A percentile compares a stretch with the other conserved stretches of the same genome.
Conservation (phyloP, 202 grass and related monocot genomes). For the Brachypodium distachyon region DNA sequence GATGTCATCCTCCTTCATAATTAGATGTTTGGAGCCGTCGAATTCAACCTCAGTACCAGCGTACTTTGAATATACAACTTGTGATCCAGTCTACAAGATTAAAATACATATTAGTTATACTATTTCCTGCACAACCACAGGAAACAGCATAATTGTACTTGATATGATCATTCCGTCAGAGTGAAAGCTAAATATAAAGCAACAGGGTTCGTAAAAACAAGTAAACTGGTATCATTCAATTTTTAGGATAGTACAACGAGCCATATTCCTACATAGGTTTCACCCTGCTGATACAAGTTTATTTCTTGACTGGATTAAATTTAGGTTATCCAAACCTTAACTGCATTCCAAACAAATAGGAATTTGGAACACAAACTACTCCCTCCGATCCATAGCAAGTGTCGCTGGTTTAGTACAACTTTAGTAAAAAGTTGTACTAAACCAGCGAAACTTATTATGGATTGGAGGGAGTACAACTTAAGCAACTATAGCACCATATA, state of each 20-base stretch:
- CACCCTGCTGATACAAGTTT: background rate
- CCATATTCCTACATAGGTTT: background rate
- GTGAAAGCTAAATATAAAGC: background rate
- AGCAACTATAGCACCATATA: background rate
- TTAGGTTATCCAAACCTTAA: background rate
- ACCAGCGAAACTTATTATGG: too few relatives aligned
- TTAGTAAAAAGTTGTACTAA: too few relatives aligned
- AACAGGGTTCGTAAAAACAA: background rate
- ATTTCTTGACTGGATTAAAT: background rate
- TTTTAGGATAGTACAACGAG: background rate
- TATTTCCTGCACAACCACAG: background rate
- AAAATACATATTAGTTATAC: constrained; percentile 2
- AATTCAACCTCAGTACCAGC: constrained; percentile 84
- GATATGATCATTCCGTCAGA: background rate
- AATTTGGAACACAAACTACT: background rate
- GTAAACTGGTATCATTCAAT: background rate
- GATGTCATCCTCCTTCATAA: constrained; percentile 89
- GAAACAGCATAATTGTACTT: background rate
- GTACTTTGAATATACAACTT: constrained; percentile 83
- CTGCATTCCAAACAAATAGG: background rate
- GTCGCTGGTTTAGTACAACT: too few relatives aligned
- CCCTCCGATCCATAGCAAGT: too few relatives aligned
- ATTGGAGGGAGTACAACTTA: too few relatives aligned
- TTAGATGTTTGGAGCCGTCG: constrained; percentile 63
- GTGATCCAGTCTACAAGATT: constrained; percentile 41